phyloP scores from a whole-genome alignment of 176 grass and related monocot species.

The Lolium multiflorum region DNA sequence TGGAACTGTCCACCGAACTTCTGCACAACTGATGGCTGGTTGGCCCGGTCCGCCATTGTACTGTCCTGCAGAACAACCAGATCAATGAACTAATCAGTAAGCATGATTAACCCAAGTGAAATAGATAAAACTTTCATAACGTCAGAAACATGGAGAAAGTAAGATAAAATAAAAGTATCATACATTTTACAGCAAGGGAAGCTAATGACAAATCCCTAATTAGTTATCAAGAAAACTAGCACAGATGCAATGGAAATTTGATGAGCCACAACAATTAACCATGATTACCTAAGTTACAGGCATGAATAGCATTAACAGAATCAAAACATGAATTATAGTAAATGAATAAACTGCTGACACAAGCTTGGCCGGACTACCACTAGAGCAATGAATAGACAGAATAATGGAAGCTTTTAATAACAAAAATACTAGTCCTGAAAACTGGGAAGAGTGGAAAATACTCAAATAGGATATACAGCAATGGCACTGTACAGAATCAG shows the following conservation, averaged over 20 bases:
- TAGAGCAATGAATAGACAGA: neutral
- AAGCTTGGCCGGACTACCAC: no score
- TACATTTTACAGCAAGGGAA: neutral
- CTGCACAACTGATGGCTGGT: conserved; percentile 70
- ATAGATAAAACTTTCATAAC: neutral
- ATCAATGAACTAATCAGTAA: neutral
- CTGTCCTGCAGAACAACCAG: conserved; percentile 42
- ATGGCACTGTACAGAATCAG: neutral
- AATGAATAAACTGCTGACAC: neutral
- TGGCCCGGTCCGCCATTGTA: conserved; percentile 62
- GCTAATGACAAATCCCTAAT: neutral
- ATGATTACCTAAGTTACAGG: neutral
- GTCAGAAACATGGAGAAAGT: neutral
- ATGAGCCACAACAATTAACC: neutral
- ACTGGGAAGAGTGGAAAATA: neutral
- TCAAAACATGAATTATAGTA: neutral
- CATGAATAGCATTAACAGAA: neutral
- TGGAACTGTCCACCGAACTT: conserved; percentile 75
- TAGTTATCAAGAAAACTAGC: neutral
- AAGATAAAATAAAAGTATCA: neutral
- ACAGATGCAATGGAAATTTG: neutral
- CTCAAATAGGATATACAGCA: neutral
- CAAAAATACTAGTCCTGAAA: neutral
- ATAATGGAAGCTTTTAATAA: neutral
- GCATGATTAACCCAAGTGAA: no score